A percentile compares a stretch with the other conserved stretches of the same genome.
Evolutionary conservation across 805 yeast genomes (phyloP).

Genomic region (Ogataea trehaloabstinens): DNA sequence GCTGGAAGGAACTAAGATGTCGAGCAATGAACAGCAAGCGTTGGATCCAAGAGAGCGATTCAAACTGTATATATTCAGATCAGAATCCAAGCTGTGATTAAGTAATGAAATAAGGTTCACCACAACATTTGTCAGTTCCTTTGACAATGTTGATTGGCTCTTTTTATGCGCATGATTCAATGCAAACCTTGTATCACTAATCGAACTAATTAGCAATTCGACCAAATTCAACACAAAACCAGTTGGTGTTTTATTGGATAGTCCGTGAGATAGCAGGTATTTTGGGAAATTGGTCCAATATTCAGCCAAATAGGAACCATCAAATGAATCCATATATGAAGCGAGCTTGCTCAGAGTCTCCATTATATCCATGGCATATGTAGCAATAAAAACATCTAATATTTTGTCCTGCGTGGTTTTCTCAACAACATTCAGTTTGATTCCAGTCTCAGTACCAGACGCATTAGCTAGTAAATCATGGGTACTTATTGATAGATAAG

Average conservation of each 20-base stretch:
- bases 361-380: constrained; percentile 54
- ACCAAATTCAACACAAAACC: constrained; percentile 50
- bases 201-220: constrained; percentile 49
- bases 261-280: constrained; percentile 36
- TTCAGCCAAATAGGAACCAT: constrained; percentile 27
- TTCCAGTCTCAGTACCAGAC: constrained; percentile 10
- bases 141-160: constrained; percentile 11
- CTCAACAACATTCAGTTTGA: constrained; percentile 21
- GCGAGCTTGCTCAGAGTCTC: constrained; percentile 42
- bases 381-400: constrained; percentile 48
- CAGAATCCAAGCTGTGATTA: constrained; percentile 41
- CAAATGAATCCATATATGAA: constrained; percentile 21
- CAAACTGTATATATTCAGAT: constrained; percentile 50
- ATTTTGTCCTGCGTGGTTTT: constrained; percentile 44
- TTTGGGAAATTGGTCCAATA: constrained; percentile 35
- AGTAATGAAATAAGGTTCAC: constrained; percentile 23
- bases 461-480: constrained; percentile 3
- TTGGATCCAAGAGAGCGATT: constrained; percentile 55
- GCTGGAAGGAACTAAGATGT: constrained; percentile 38
- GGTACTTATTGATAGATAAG: constrained; percentile 20
- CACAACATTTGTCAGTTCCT: constrained; percentile 21
- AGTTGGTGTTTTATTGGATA: constrained; percentile 53
- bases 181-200: constrained; percentile 32
- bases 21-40: constrained; percentile 39
- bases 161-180: constrained; percentile 21